Evolutionary conservation across 2,329 filamentous ascomycete genomes (phyloP).

Genomic region (Periconia digitata): DNA sequence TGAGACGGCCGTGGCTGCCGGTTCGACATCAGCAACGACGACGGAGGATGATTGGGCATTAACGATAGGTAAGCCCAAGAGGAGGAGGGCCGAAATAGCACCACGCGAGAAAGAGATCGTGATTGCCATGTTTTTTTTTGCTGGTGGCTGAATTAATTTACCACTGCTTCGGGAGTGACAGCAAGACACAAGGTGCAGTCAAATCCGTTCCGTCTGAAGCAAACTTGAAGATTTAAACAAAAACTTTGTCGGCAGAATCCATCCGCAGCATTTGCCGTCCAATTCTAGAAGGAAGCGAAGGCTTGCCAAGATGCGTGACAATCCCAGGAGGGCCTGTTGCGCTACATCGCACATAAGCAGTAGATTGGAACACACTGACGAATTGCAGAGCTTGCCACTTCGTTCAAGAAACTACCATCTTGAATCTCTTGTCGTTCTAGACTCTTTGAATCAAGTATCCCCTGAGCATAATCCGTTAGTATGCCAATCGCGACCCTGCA

Average conservation of each 20-base stretch:
- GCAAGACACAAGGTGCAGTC: not conserved
- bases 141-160: not conserved
- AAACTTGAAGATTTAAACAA: constrained; percentile 1
- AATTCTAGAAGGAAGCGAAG: not conserved
- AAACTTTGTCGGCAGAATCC: not conserved
- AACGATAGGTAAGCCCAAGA: not conserved
- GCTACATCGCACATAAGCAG: not conserved
- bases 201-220: not conserved
- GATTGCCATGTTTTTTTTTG: not conserved
- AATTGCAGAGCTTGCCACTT: not conserved
- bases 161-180: not conserved
- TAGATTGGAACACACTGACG: not conserved
- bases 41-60: not conserved
- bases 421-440: not conserved
- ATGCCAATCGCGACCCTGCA: no score
- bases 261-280: not conserved
- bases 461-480: no score
- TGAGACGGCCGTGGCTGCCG: not conserved
- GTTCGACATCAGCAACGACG: not conserved
- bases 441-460: not conserved
- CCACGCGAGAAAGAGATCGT: not conserved
- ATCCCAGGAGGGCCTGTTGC: not conserved
- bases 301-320: not conserved
- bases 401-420: not conserved
- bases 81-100: not conserved